phyloP scores from a whole-genome alignment of 495 filamentous ascomycete species.

The Aspergillus campestris region DNA sequence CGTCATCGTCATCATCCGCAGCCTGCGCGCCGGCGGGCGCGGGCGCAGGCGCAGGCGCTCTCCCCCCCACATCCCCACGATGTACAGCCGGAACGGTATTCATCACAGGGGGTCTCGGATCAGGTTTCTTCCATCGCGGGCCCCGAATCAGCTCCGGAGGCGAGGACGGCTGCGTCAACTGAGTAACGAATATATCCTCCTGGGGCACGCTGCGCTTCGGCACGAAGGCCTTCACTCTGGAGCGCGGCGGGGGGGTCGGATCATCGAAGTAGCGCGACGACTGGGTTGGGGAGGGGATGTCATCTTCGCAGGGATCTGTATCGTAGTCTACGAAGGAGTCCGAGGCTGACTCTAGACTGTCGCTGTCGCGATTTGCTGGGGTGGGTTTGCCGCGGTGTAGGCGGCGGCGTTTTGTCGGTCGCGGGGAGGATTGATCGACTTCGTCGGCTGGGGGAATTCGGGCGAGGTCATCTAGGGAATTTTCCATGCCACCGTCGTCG shows the following conservation, averaged over 20 bases:
- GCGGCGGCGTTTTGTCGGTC: constrained; percentile 31
- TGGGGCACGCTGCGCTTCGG: constrained; percentile 33
- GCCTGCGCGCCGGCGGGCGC: no score
- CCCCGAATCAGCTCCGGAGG: constrained; percentile 46
- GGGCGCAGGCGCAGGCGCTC: no score
- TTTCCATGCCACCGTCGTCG: constrained; percentile 13
- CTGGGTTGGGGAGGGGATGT: constrained; percentile 8
- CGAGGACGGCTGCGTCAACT: constrained; percentile 41
- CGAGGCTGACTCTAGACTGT: constrained; percentile 11
- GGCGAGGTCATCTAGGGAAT: constrained; percentile 23
- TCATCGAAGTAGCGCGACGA: constrained; percentile 10
- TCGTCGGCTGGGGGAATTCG: constrained; percentile 6
- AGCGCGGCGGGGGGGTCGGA: constrained; percentile 17
- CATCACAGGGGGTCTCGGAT: background rate
- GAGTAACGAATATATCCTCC: constrained; percentile 46
- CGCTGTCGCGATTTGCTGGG: constrained; percentile 6
- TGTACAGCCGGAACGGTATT: no score
- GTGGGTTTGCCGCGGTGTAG: constrained; percentile 9
- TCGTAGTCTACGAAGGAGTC: constrained; percentile 21
- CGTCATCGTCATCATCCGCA: constrained; percentile 5
- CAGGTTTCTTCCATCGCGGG: constrained; percentile 44
- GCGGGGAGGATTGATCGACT: constrained; percentile 10
- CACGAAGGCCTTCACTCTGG: constrained; percentile 38
- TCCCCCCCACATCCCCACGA: no score
- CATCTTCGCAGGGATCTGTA: constrained; percentile 4